Evolutionary conservation across 768 basidiomycete species (phyloP).

Genomic region (Boletus subparvulus): DNA sequence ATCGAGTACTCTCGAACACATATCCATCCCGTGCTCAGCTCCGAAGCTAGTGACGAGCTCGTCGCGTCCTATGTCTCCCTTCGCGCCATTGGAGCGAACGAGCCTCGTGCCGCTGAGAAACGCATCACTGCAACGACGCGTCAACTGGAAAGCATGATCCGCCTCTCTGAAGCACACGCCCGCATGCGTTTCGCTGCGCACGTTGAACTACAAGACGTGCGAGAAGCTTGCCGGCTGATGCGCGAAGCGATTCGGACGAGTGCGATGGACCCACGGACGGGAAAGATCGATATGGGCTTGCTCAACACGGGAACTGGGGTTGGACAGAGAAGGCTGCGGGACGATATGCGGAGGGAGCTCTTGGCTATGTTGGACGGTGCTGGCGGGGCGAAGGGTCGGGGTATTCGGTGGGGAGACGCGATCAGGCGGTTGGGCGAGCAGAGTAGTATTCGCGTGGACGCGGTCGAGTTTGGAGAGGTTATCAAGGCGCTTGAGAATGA

Average conservation of each 20-base stretch:
- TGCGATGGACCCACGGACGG: slow-evolving; percentile 94
- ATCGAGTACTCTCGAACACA: slow-evolving; percentile 89
- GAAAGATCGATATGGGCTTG: slow-evolving; percentile 96
- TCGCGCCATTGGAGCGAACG: slow-evolving; percentile 82
- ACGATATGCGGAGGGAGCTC: slow-evolving; percentile 88
- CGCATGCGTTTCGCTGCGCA: slow-evolving; percentile 90
- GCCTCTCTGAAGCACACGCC: slow-evolving; percentile 93
- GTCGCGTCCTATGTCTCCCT: slow-evolving; percentile 90
- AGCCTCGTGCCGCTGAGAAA: slow-evolving; percentile 84
- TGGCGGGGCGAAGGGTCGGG: slow-evolving; percentile 49
- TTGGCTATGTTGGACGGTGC: slow-evolving; percentile 56
- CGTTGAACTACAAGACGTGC: slow-evolving; percentile 85
- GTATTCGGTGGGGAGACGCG: slow-evolving; percentile 83
- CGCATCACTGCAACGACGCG: slow-evolving; percentile 98
- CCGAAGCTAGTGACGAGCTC: slow-evolving; percentile 81
- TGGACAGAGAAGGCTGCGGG: slow-evolving; percentile 80
- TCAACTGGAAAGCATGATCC: slow-evolving; percentile 96
- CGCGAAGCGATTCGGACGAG: slow-evolving; percentile 92
- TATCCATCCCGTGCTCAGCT: slow-evolving; percentile 83
- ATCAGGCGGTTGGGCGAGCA: slow-evolving; percentile 77
- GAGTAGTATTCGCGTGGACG: slow-evolving; percentile 78
- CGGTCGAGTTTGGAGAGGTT: slow-evolving; percentile 79
- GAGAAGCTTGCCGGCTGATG: slow-evolving; percentile 93
- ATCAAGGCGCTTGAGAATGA: slow-evolving; percentile 79
- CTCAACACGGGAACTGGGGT: slow-evolving; percentile 91